Conservation (phyloP, 192 early-diverging fungal species). For the Linnemannia exigua region DNA sequence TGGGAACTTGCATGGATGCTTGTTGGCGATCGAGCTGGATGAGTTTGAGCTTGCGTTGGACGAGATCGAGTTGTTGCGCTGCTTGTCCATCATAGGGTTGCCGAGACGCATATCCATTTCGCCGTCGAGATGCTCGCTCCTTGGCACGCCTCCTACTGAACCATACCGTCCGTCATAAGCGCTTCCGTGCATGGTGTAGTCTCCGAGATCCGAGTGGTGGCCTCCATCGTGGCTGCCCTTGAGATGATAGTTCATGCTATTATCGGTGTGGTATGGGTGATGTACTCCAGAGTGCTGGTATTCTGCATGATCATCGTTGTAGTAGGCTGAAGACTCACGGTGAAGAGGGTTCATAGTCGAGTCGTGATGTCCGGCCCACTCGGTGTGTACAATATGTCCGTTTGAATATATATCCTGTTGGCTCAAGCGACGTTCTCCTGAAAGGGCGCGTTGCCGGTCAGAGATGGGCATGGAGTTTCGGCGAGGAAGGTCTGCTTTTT, state of each 20-base stretch:
- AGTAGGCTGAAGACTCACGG: not conserved
- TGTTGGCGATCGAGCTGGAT: slow-evolving; percentile 35
- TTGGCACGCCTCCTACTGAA: not conserved
- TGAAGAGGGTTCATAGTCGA: slow-evolving; percentile 10
- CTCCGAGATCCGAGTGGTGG: slow-evolving; percentile 5
- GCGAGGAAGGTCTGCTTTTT: slow-evolving; percentile 18
- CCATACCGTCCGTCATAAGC: not conserved
- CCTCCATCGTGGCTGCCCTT: not conserved
- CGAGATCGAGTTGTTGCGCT: slow-evolving; percentile 53
- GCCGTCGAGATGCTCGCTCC: not conserved
- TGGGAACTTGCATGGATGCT: slow-evolving; percentile 58
- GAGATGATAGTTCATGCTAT: slow-evolving; percentile 1
- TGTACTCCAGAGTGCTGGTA: slow-evolving; percentile 9
- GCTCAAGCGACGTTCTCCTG: slow-evolving; percentile 32
- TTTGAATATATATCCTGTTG: slow-evolving; percentile 35
- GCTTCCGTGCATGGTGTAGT: not conserved
- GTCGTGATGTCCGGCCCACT: slow-evolving; percentile 22
- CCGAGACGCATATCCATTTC: not conserved
- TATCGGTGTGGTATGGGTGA: slow-evolving; percentile 1
- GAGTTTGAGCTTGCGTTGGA: slow-evolving; percentile 45
- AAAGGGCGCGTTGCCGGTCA: slow-evolving; percentile 11
- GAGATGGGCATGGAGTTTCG: slow-evolving; percentile 36
- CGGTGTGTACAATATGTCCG: slow-evolving; percentile 8
- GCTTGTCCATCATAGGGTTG: slow-evolving; percentile 23
- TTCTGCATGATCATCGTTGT: slow-evolving; percentile 4